Evolutionary conservation across 768 basidiomycete species (phyloP).

Genomic region (Pisolithus orientalis): DNA sequence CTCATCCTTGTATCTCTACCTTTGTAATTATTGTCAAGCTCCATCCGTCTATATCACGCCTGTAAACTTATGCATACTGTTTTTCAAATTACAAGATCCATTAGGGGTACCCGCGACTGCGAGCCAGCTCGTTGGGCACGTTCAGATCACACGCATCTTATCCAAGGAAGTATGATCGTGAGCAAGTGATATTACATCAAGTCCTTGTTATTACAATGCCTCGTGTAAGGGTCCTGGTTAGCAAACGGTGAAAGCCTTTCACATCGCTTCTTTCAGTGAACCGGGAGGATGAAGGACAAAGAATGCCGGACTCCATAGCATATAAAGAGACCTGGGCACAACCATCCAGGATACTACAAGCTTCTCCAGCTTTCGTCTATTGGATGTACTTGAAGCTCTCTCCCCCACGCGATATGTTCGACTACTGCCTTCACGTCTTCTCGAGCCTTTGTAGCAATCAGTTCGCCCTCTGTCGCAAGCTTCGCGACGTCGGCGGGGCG

Average conservation of each 20-base stretch:
- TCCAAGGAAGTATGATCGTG: constrained; percentile 17
- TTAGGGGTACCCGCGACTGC: constrained; percentile 21
- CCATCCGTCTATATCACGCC: constrained; percentile 14
- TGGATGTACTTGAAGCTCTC: constrained; percentile 20
- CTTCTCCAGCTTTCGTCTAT: constrained; percentile 8
- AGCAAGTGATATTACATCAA: constrained; percentile 30
- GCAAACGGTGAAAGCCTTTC: constrained; percentile 7
- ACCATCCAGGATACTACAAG: constrained; percentile 1
- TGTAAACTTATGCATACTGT: constrained; percentile 11
- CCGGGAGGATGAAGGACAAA: constrained; percentile 7
- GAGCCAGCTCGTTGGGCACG: constrained; percentile 17
- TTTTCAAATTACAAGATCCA: constrained; percentile 10
- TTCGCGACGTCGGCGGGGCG: constrained; percentile 15
- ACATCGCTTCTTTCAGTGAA: constrained; percentile 12
- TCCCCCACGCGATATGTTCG: constrained; percentile 21
- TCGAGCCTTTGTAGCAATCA: constrained; percentile 17
- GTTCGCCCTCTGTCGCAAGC: constrained; percentile 11
- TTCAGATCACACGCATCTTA: constrained; percentile 27
- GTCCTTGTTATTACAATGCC: constrained; percentile 18
- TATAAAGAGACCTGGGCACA: constrained; percentile 17
- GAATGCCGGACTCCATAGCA: constrained; percentile 12
- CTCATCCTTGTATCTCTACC: constrained; percentile 24
- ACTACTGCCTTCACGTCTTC: constrained; percentile 17
- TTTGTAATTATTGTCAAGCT: constrained; percentile 20
- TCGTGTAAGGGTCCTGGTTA: constrained; percentile 19